Base-by-base conservation (phyloP, 495 filamentous ascomycete genomes). In the Hypoxylon rickii region DNA sequence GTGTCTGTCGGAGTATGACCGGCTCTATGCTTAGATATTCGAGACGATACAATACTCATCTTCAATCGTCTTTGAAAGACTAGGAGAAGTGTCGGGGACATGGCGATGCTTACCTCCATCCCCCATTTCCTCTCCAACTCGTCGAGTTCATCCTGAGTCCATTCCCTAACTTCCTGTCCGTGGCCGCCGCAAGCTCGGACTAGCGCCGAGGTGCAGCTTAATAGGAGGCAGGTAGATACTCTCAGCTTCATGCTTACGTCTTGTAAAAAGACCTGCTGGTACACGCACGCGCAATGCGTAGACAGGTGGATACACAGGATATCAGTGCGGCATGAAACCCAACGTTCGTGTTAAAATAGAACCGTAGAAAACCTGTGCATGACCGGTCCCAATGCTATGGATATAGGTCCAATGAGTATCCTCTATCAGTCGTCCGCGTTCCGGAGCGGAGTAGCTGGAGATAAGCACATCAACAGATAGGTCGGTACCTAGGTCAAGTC, bases 41-140 rank as follows among this genome's bases (percentile, higher is more conserved):
- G n/a, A n/a, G n/a, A n/a, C n/a, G n/a, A n/a, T n/a, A n/a, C n/a
- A n/a, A n/a, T n/a, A n/a, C n/a, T n/a, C n/a, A n/a, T n/a, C n/a
- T n/a, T n/a, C n/a, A n/a, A n/a, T n/a, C n/a, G n/a, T n/a, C n/a
- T n/a, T n/a, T n/a, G n/a, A n/a, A n/a, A n/a, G n/a, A n/a, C n/a
- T n/a, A n/a, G n/a, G n/a, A n/a, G n/a, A n/a, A n/a, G n/a, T n/a
- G n/a, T n/a, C n/a, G n/a, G n/a, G n/a, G n/a, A n/a, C n/a, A n/a
- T n/a, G n/a, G n/a, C n/a, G n/a, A n/a, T n/a, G 44, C 71, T 61
- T 66, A 83, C 78, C 62, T 85, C 77, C 40, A 68, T 70, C 7
- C 76, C 77, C 80, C 82, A 83, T 70, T 80, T 83, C 59, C 53
- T 66, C 55, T 82, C 77, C 17, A 83, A 62, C 39, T 82, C 78